These are phyloP conservation scores for Cutaneotrichosporon cavernicola DNA, from an alignment of 1,284 basidiomycete genomes.

Conservation along the genomic window DNA sequence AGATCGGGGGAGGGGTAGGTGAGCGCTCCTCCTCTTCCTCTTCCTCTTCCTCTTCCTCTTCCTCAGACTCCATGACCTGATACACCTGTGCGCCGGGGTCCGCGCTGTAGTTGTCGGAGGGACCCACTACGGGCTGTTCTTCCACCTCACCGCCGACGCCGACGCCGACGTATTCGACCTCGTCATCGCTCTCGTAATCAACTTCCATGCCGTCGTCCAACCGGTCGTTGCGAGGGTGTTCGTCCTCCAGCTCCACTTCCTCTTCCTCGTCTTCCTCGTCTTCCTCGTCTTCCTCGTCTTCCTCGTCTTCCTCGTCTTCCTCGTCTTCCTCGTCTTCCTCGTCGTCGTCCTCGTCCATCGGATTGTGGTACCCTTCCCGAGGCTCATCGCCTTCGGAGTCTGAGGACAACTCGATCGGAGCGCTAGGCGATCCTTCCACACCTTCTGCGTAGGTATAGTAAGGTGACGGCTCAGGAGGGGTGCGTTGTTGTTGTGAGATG, in stretches of 20 bases:
- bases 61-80: not conserved
- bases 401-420: constrained; percentile 1
- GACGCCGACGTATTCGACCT: constrained; percentile 8
- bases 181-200: constrained; percentile 15
- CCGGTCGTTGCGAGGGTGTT: not conserved
- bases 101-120: not conserved
- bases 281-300: constrained; percentile 7
- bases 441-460: not conserved
- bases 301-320: constrained; percentile 9
- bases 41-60: not conserved
- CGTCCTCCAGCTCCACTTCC: constrained; percentile 4
- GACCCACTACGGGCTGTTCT: not conserved
- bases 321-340: constrained; percentile 5
- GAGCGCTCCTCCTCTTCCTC: constrained; percentile 5
- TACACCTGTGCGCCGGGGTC: not conserved
- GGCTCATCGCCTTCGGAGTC: not conserved
- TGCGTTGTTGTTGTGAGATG: not conserved
- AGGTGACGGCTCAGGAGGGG: not conserved
- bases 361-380: not conserved
- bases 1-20: constrained; percentile 5
- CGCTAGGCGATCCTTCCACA: not conserved
- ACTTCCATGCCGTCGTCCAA: constrained; percentile 4
- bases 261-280: not conserved
- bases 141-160: constrained; percentile 6
- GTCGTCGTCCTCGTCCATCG: constrained; percentile 7